Evolutionary conservation across 352 stramenopile genomes (phyloP).

Genomic region (Phytophthora uliginosa): DNA sequence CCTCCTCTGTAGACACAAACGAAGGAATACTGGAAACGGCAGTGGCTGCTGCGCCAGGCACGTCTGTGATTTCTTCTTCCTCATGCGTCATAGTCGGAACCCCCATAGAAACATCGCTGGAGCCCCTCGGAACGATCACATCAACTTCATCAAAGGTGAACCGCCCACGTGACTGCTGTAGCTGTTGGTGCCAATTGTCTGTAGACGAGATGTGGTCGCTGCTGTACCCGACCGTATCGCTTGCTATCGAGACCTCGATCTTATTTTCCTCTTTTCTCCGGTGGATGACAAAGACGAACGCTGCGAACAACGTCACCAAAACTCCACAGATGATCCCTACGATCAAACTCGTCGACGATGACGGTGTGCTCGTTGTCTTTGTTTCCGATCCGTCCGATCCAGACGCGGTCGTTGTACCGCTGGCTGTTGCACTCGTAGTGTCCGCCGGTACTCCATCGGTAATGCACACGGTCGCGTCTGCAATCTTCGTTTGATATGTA

Average conservation of each 20-base stretch:
- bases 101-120: conserved; percentile 27
- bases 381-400: conserved; percentile 12
- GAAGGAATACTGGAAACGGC: conserved; percentile 21
- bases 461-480: conserved; percentile 36
- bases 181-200: conserved; percentile 8
- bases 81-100: conserved; percentile 30
- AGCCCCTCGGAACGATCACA: conserved; percentile 13
- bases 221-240: conserved; percentile 22
- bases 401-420: not conserved
- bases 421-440: conserved; percentile 4
- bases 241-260: conserved; percentile 16
- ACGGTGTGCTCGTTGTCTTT: conserved; percentile 1
- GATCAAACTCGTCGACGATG: conserved; percentile 28
- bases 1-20: conserved; percentile 15
- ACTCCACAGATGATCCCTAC: conserved; percentile 30
- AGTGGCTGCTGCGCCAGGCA: not conserved
- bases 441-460: conserved; percentile 10
- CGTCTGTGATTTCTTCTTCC: not conserved
- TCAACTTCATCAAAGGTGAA: conserved; percentile 14
- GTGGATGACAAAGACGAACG: conserved; percentile 30
- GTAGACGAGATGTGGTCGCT: conserved; percentile 23
- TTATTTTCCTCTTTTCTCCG: conserved; percentile 23
- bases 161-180: conserved; percentile 17
- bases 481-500: conserved; percentile 18
- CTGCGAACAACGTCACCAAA: conserved; percentile 24